Evolutionary conservation across 2,329 filamentous ascomycete genomes (phyloP).

Genomic region (Xylariomycetidae sp.): DNA sequence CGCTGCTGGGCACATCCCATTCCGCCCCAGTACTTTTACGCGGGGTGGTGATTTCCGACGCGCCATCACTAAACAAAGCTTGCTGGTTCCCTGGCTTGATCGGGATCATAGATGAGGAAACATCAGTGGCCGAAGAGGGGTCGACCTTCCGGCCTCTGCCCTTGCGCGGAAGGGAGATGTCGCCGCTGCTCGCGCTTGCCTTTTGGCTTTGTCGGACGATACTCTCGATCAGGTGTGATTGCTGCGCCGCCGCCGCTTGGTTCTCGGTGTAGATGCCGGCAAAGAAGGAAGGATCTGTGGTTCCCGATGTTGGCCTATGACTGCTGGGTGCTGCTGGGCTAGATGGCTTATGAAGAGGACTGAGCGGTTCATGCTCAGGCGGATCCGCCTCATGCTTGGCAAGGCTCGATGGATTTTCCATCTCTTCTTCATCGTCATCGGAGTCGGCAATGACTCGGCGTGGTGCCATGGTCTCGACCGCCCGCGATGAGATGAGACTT

Average conservation of each 20-base stretch:
- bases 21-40: constrained; percentile 19
- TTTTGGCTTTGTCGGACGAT: constrained; percentile 28
- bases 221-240: constrained; percentile 25
- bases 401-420: constrained; percentile 24
- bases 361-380: constrained; percentile 22
- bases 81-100: constrained; percentile 11
- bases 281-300: constrained; percentile 25
- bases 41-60: constrained; percentile 22
- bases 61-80: constrained; percentile 14
- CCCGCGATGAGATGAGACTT: background rate
- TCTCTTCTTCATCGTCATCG: constrained; percentile 19
- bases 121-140: constrained; percentile 22
- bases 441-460: constrained; percentile 28
- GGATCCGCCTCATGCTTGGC: constrained; percentile 17
- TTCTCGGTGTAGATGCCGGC: constrained; percentile 20
- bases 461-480: constrained; percentile 23
- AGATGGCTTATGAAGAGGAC: constrained; percentile 14
- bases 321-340: constrained; percentile 9
- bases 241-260: constrained; percentile 19
- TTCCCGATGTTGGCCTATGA: constrained; percentile 15
- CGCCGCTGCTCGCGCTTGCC: constrained; percentile 23
- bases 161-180: constrained; percentile 20
- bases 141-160: constrained; percentile 14
- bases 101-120: constrained; percentile 19
- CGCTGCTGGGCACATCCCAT: constrained; percentile 30